These are phyloP conservation scores for Penicillium longicatenatum DNA, from an alignment of 495 filamentous ascomycete genomes.

Conservation along the genomic window DNA sequence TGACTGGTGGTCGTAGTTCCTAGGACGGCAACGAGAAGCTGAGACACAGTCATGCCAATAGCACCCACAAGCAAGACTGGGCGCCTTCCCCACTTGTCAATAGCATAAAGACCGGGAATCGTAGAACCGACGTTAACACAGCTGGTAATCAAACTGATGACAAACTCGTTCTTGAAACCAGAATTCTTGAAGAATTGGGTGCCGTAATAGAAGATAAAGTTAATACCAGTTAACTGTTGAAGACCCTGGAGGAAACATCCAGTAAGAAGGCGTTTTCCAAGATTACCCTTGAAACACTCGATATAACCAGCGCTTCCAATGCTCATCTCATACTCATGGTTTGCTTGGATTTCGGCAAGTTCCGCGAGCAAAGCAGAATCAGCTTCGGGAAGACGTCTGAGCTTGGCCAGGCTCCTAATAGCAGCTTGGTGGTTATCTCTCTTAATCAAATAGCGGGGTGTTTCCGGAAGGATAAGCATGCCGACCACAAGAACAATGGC, in stretches of 20 bases:
- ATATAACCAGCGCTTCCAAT: slow-evolving; percentile 67
- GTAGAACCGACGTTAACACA: slow-evolving; percentile 71
- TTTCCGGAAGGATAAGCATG: slow-evolving; percentile 77
- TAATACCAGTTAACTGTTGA: slow-evolving; percentile 75
- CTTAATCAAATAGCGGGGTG: slow-evolving; percentile 80
- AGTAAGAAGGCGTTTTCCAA: slow-evolving; percentile 69
- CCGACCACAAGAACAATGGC: slow-evolving; percentile 71
- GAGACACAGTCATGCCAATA: slow-evolving; percentile 67
- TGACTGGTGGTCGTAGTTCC: slow-evolving; percentile 53
- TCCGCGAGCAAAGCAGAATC: slow-evolving; percentile 66
- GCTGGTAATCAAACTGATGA: slow-evolving; percentile 68
- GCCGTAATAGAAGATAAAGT: slow-evolving; percentile 84
- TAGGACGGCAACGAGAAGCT: slow-evolving; percentile 68
- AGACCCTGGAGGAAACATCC: slow-evolving; percentile 75
- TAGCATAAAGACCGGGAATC: slow-evolving; percentile 67
- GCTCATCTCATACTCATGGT: slow-evolving; percentile 74
- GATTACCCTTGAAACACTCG: slow-evolving; percentile 64
- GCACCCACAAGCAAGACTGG: slow-evolving; percentile 70
- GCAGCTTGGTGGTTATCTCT: slow-evolving; percentile 65
- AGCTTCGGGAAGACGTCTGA: slow-evolving; percentile 66
- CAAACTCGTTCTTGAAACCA: slow-evolving; percentile 65
- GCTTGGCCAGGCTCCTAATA: slow-evolving; percentile 59
- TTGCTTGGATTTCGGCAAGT: slow-evolving; percentile 76
- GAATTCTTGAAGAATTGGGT: slow-evolving; percentile 72
- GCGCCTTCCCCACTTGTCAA: slow-evolving; percentile 73